Evolutionary conservation across 2,329 filamentous ascomycete species (phyloP), one percentile per base, ranked within the genome.

Genomic region (Dactylella cylindrospora): DNA sequence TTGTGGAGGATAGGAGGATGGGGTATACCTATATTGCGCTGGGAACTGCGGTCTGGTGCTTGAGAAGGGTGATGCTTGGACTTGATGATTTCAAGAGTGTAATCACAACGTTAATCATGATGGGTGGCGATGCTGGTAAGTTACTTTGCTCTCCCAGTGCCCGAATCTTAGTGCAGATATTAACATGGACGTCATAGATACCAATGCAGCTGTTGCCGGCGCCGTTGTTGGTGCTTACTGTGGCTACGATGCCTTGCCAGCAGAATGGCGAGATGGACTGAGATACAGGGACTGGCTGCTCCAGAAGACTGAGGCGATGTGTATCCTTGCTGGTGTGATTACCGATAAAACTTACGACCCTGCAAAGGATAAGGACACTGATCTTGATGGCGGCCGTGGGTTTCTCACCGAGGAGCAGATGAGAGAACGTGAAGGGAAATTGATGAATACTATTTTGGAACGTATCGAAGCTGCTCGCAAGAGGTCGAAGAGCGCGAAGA

Each of bases 1-100:
- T 75, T 39, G 69, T 80, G 13, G 78, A 80, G 55, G 74, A 77
- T 4, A 66, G 67, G 20, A 73, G 75, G 66, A 79, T 80, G 38
- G 78, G 79, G 2, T 80, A 80, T 57, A 77, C 79, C 20, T 80
- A 79, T 68, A 80, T 80, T 69, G 75, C 76, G 3, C 73, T 80
- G 9, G 78, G 78, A 0, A 73, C 76, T 0, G 77, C 76, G 0
- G 70, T 80, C 8, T 65, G 77, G 13, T 68, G 74, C 8, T 68
- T 80, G 6, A 72, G 78, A 1, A 66, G 74, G 13, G 76, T 74
- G 0, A 76, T 79, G 65, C 70, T 73, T 4, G 70, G 70, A 44
- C 52, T 70, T 10, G 64, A 64, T 44, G 38, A 53, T 80, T 80
- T 61, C 77, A 80, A 68, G 68, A 72, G 4, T 69, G 78, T 8